Evolutionary conservation across 768 basidiomycete species (phyloP), one percentile per base, ranked within the genome.

Genomic region (Pilatotrama ljubarskyi): DNA sequence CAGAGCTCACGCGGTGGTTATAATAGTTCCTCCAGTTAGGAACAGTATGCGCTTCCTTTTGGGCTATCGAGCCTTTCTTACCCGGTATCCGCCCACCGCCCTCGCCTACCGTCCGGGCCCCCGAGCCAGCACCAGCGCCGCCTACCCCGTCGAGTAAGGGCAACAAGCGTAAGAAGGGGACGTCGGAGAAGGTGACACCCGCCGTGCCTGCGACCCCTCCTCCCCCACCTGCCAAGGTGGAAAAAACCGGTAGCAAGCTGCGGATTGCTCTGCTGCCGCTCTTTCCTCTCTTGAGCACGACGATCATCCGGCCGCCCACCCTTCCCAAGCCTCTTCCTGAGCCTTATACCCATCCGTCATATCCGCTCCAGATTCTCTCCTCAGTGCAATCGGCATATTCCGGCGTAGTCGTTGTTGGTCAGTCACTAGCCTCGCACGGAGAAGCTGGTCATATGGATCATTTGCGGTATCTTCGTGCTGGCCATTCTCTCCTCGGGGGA

Each of bases 341-440:
- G 56, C 77, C 83, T 4, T 86, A 82, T 66, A 75, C 71, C 26
- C 84, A 82, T 62, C 82, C 82, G 2, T 72, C 69, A 29, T 79
- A 78, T 58, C 82, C 84, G 2, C 74, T 91, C n/a, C 82, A 79
- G 36, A 82, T 93, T 24, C 82, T 88, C 49, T 90, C 83, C 1
- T 81, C 88, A 1, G 80, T 80, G 18, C 78, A 84, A 55, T 90
- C 90, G 18, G 72, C 81, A 7, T 69, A 64, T n/a, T 95, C 92
- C 1, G 95, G 95, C 1, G 76, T 88, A 14, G 84, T 98, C 35
- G 82, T 89, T 2, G 94, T 97, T 8, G 95, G 85, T 26, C 91
- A 98, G 66, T 74, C 82, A 40, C 68, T 83, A 3, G 77, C 82
- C 37, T 57, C 67, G 0, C 69, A 50, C 0, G 52, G 38, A 24